Base-by-base conservation (phyloP, 768 basidiomycete species). In the Suillus ampliporus region DNA sequence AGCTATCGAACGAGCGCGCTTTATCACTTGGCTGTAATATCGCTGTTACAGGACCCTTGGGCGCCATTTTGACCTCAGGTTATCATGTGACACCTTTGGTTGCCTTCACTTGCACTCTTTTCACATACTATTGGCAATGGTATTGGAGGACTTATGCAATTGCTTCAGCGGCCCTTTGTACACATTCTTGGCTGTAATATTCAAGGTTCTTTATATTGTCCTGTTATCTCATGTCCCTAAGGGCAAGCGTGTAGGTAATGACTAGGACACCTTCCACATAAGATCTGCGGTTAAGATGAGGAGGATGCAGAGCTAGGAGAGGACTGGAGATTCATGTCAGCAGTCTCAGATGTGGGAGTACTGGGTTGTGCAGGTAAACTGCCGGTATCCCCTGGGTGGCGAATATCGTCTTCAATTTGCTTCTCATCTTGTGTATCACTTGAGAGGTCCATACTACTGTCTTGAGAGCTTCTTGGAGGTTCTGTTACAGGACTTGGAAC, bases 361-460 rank as follows among this genome's bases (percentile, higher is more conserved):
- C 26, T 31, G 4, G 51, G 21, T 40, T 56, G 31, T 38, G 43
- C 26, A 72, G 38, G 72, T 76, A 54, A 71, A 63, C 58, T 65
- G 70, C 2, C 68, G 67, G 3, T 67, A 64, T 56, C 72, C 68
- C 19, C 74, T 75, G 10, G 67, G 65, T 7, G 64, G 9, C 14
- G 54, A 56, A 23, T 17, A 34, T 34, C 64, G 64, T 74, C 69
- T 58, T 74, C 74, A 19, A 65, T 34, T 4, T 7, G 51, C 19
- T 68, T 66, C 34, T 68, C 70, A 13, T 34, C 40, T 26, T 61
- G 67, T 37, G 61, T 62, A 31, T 72, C 69, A 6, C 61, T 67
- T 19, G 62, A 57, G 54, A 37, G 56, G 59, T 63, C 38, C 67
- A 58, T 26, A 52, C 26, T 0, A 52, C 23, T 67, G 53, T 57